Base-by-base conservation (phyloP, 306 rosid species). In the Dalbergia cultrata region DNA sequence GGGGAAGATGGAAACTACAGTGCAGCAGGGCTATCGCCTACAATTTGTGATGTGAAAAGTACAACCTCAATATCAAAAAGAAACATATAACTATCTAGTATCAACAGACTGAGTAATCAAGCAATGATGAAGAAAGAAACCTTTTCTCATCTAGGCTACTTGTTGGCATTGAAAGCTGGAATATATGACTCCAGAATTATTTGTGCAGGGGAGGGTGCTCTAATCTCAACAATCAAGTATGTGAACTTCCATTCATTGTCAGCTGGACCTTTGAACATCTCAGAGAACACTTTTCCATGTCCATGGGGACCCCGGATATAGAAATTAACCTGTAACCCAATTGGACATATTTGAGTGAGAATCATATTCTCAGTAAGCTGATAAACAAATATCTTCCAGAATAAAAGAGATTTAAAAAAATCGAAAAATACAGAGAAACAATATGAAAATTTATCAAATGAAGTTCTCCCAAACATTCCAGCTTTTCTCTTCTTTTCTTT, bases 241-340 rank as follows among this genome's bases (percentile, higher is more conserved):
- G 95, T 93, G 83, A 70, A 96, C 80, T 92, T 90, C 98, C 97
- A 96, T 74, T 86, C 89, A 70, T 82, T 90, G 86, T 93, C 98
- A 33, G 2, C 77, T 76, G 80, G 70, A 70, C 86, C 93, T 83
- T 86, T 96, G 91, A 93, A 96, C 98, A 96, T 96, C 88, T 92
- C 98, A 6, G 89, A 13, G 26, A 78, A 93, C 13, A 96, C 97
- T 85, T 92, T 92, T 73, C 98, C 99, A 73, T 85, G 90, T 76
- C 99, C 99, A 59, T 96, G 89, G 1, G 97, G 97, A 5, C 95
- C 99, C 6, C 99, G 97, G 44, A 96, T 81, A 76, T 86, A 88
- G 84, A 96, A 96, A 65, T 92, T 93, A n/a, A 96, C 93, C 99
- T 95, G 80, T 57, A 84, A 67, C 39, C 67, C 72, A 74, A 66